Percentiles rank a stretch among this genome's conserved stretches.
phyloP scores from a whole-genome alignment of 257 asterid species.

The Mitragyna speciosa region DNA sequence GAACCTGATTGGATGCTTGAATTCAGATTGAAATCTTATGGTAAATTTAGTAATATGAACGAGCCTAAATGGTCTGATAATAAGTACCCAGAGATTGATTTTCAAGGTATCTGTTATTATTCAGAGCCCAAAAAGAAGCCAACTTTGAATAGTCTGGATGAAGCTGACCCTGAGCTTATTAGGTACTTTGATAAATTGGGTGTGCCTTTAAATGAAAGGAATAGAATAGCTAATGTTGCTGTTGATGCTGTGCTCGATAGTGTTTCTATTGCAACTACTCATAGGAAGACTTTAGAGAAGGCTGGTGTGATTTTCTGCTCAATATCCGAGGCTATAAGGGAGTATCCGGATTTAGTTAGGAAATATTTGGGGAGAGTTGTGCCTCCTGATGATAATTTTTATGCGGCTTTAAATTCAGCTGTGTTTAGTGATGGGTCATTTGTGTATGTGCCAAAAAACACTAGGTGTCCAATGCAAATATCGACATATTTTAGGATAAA shows the following conservation, averaged over 20 bases:
- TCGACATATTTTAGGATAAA: constrained; percentile 93
- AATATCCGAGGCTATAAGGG: constrained; percentile 85
- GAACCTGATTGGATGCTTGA: constrained; percentile 95
- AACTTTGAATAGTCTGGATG: constrained; percentile 77
- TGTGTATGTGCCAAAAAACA: constrained; percentile 81
- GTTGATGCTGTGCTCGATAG: constrained; percentile 96
- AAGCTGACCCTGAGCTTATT: constrained; percentile 83
- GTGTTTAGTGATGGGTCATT: constrained; percentile 97
- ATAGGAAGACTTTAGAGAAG: constrained; percentile 74
- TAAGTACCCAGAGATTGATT: constrained; percentile 67
- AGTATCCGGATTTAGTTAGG: constrained; percentile 72
- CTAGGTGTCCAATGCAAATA: constrained; percentile 92
- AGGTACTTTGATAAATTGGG: constrained; percentile 85
- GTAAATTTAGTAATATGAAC: constrained; percentile 60
- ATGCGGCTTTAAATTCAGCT: constrained; percentile 83
- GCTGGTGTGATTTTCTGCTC: constrained; percentile 94
- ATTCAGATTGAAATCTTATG: constrained; percentile 68
- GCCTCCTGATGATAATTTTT: constrained; percentile 84
- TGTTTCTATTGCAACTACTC: constrained; percentile 93
- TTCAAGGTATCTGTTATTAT: constrained; percentile 72
- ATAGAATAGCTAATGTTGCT: constrained; percentile 90
- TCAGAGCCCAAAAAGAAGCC: constrained; percentile 94
- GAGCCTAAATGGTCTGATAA: constrained; percentile 96
- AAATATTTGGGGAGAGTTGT: constrained; percentile 84
- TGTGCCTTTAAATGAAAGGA: constrained; percentile 78